phyloP scores from a whole-genome alignment of 2,329 filamentous ascomycete genomes.

The Akanthomyces muscarius region DNA sequence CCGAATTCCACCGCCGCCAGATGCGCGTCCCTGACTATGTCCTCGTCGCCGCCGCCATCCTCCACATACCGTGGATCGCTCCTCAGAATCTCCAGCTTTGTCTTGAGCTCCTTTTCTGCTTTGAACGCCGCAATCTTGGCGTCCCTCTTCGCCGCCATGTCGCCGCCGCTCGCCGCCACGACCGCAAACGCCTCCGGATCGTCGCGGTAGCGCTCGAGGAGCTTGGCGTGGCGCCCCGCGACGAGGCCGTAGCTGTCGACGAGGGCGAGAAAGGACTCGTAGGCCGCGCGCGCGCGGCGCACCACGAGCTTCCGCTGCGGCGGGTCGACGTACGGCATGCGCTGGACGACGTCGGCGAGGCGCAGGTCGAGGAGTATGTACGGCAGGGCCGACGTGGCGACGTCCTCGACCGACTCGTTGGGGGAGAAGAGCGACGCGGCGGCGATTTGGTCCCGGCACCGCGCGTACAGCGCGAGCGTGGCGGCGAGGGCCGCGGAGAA shows the following conservation, averaged over 20 bases:
- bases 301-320: conserved; percentile 60
- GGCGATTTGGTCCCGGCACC: conserved; percentile 65
- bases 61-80: conserved; percentile 49
- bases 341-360: conserved; percentile 74
- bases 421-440: conserved; percentile 79
- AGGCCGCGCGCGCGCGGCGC: conserved; percentile 60
- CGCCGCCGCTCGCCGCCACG: conserved; percentile 53
- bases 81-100: conserved; percentile 63
- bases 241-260: conserved; percentile 78
- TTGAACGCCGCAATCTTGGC: conserved; percentile 83
- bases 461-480: conserved; percentile 67
- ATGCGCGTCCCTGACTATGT: conserved; percentile 73
- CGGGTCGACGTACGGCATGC: conserved; percentile 51
- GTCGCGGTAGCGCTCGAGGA: conserved; percentile 71
- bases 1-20: conserved; percentile 70
- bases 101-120: conserved; percentile 79
- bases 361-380: conserved; percentile 77
- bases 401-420: conserved; percentile 85
- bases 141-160: conserved; percentile 66
- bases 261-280: conserved; percentile 73
- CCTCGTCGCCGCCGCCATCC: conserved; percentile 73
- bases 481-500: conserved; percentile 65
- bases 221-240: conserved; percentile 56
- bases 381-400: conserved; percentile 78
- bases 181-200: conserved; percentile 64